Percentiles rank a stretch among this genome's conserved stretches.
These are phyloP conservation scores for Penicillium hordei DNA, from an alignment of 2,329 filamentous ascomycete genomes.

Conservation along the genomic window DNA sequence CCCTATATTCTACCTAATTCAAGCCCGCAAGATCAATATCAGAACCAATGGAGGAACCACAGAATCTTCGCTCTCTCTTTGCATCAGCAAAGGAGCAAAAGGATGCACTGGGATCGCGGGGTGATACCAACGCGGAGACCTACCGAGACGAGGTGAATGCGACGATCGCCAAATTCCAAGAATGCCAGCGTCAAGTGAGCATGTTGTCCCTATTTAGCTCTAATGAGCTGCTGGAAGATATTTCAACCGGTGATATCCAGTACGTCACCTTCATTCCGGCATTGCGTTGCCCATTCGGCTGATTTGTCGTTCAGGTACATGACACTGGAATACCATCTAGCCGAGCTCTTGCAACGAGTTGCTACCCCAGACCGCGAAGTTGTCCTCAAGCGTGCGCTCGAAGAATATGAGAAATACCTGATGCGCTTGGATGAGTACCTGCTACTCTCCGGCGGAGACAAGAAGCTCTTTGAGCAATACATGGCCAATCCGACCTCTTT, in stretches of 20 bases:
- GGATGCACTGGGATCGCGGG: constrained; percentile 60
- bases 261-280: constrained; percentile 39
- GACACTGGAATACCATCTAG: constrained; percentile 72
- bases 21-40: constrained; percentile 18
- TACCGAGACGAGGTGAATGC: constrained; percentile 68
- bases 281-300: constrained; percentile 13
- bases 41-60: constrained; percentile 46
- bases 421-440: constrained; percentile 75
- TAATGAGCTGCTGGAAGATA: constrained; percentile 86
- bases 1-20: neutral
- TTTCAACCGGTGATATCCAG: constrained; percentile 79
- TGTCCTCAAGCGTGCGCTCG: constrained; percentile 63
- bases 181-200: constrained; percentile 68
- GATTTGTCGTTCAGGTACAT: constrained; percentile 59
- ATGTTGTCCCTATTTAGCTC: constrained; percentile 80
- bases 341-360: constrained; percentile 70
- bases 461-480: constrained; percentile 70
- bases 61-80: constrained; percentile 58
- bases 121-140: constrained; percentile 62
- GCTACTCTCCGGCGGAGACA: constrained; percentile 64
- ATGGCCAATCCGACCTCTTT: constrained; percentile 70
- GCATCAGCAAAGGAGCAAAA: constrained; percentile 56
- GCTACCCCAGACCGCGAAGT: constrained; percentile 64
- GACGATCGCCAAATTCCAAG: constrained; percentile 69
- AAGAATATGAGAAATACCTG: constrained; percentile 76